Evolutionary conservation across 179 eudicot genomes (phyloP), one percentile per base, ranked within the genome.

Genomic region (Corrigiola litoralis): DNA sequence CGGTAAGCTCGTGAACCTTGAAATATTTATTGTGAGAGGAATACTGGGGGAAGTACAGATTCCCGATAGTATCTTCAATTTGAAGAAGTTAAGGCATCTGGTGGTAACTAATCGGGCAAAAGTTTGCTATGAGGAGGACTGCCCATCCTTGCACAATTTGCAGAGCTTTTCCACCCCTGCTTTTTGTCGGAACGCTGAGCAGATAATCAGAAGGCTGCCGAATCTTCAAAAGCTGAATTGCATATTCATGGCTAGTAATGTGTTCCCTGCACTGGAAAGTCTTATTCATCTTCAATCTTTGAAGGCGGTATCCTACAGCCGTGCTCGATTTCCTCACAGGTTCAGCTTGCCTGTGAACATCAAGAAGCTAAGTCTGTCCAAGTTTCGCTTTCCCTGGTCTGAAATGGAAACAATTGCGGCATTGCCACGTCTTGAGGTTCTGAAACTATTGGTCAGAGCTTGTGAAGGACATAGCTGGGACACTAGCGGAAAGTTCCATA

Each of bases 1-100:
- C 5, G 63, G 63, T 16, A 9, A 38, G 11, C 49, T 58, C 4
- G n/a, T 40, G 63, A 58, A 58, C 63, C 63, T 58, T 5, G 48
- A 58, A 58, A 58, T 48, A 38, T 20, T 58, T 6, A 24, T 58
- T 24, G 12, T 58, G 13, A 40, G 9, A 24, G 32, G 12, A 13
- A 40, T 9, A 24, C 23, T 21, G 13, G 63, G 63, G 33, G 25
- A 13, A 38, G 47, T 58, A 6, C 18, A 18, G 6, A 33, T 58
- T 58, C 63, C 63, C 2, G 17, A 6, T 14, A 40, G 21, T 23
- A 13, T 58, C 24, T 58, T 58, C 13, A 14, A 23, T 40, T 25
- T 58, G 18, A 23, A 24, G 47, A 58, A 58, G 47, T 38, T 58
- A 20, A 23, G 48, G 49, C 31, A 58, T 58, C 12, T 58, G 13